These are phyloP conservation scores for Pseudoturritis turrita DNA, from an alignment of 345 rosid genomes.

Conservation along the genomic window DNA sequence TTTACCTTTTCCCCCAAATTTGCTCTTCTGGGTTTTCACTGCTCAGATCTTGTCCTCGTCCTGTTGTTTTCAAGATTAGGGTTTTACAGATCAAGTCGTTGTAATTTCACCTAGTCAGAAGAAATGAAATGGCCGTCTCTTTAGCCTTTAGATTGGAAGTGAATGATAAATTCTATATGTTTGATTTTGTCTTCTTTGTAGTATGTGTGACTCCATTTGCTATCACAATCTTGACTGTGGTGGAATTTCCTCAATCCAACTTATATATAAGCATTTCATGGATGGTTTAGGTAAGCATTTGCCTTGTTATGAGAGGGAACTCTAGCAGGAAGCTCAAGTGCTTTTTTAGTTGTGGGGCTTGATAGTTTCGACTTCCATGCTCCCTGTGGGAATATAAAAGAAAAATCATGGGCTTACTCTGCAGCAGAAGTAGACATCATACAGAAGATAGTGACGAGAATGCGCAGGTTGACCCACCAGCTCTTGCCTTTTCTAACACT, in stretches of 20 bases:
- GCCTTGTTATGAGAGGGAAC: slow-evolving; percentile 21
- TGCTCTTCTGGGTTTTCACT: slow-evolving; percentile 26
- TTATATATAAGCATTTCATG: background rate
- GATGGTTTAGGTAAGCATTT: slow-evolving; percentile 21
- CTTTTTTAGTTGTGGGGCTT: slow-evolving; percentile 25
- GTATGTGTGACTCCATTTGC: background rate
- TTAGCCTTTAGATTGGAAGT: background rate
- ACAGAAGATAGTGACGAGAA: slow-evolving; percentile 75
- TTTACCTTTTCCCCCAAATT: background rate
- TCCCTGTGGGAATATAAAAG: slow-evolving; percentile 36
- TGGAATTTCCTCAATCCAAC: too few relatives aligned
- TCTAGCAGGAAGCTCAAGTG: slow-evolving; percentile 21
- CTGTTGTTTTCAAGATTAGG: slow-evolving; percentile 14
- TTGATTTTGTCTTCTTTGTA: background rate
- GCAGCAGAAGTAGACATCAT: slow-evolving; percentile 64
- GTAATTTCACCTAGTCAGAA: too few relatives aligned
- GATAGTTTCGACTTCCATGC: slow-evolving; percentile 44
- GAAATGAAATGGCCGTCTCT: background rate
- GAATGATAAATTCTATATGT: background rate
- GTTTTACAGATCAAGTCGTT: slow-evolving; percentile 13
- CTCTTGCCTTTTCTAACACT: background rate
- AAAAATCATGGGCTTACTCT: slow-evolving; percentile 73
- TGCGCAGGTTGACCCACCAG: slow-evolving; percentile 85
- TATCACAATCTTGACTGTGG: background rate
- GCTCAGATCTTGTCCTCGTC: slow-evolving; percentile 13